Evolutionary conservation across 495 filamentous ascomycete genomes (phyloP), one percentile per base, ranked within the genome.

Genomic region (Umbilicaria muhlenbergii): DNA sequence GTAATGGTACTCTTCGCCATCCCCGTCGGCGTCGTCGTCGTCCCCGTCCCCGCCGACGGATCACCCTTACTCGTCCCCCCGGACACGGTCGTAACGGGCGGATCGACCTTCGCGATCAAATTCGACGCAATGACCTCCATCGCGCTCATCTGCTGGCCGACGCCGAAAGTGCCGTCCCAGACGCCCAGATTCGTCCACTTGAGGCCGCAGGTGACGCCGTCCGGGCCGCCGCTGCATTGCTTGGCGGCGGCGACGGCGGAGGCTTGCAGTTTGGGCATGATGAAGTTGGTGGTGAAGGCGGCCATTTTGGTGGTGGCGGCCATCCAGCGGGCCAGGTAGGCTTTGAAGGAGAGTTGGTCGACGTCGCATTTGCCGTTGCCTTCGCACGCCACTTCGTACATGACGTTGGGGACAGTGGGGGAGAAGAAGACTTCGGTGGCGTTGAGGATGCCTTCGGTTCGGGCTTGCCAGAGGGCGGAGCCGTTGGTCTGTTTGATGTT

Each of bases 301-400:
- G 78, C 83, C 39, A 88, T 55, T 50, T 83, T 74, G 7, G 79
- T 78, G 3, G 74, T 70, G 5, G 66, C 63, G n/a, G 76, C 75
- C 60, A 93, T 71, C 81, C 84, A 93, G 18, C 86, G 81, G 17
- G 83, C 66, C 13, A 89, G 66, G 62, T 87, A 92, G 32, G 82
- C 83, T 61, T 91, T 93, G 75, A 88, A 93, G 34, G 78, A 83
- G 35, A 71, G 70, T 65, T 87, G 83, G 53, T 91, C 84, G 34
- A 75, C 73, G 50, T 81, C 75, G 62, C 83, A 86, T 7, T 61
- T 72, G 36, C 66, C 57, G 41, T 64, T 60, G 0, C 64, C 58
- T 44, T 80, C 77, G 47, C 76, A 80, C 28, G 74, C 69, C n/a
- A 73, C 63, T 56, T 88, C 83, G 42, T 65, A 76, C 61, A 83